Evolutionary conservation across 352 stramenopile genomes (phyloP), one percentile per base, ranked within the genome.

Genomic region (Phytopythium mirpurense): DNA sequence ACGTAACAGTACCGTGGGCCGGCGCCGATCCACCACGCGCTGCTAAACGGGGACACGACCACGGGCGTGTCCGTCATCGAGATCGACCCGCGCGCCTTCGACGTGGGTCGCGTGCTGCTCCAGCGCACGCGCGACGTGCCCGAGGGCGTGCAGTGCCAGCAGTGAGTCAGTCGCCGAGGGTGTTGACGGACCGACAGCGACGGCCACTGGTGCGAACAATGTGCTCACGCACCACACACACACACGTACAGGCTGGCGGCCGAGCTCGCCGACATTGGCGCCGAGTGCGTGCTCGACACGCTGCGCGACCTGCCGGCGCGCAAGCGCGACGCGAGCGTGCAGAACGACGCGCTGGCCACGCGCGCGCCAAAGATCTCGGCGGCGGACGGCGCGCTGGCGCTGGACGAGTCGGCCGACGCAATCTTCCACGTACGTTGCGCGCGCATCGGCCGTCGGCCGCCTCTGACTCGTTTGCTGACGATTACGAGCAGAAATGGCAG

Each of bases 1-100:
- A n/a, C n/a, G n/a, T n/a, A n/a, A 32, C 29, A 83, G 73, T 95
- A 96, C 53, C 83, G 86, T 12, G 86, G 86, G 0, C 80, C 86
- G 19, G 84, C 86, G 36, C 86, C 86, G 29, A 94, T 96, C 54
- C 86, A 94, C 54, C 86, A 92, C 60, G 83, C 81, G 45, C 71
- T 96, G 27, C 59, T 93, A 16, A 84, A 95, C 45, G 86, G 85
- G 24, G 86, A 96, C 38, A 42, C 42, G 5, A 70, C 48, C 3
- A 96, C 86, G 1, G 86, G 86, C 29, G 74, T 95, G 27, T 95
- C 86, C 15, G 70, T 96, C 16, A 93, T 95, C 41, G 78, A 94
- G 59, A 93, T 96, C 43, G 86, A 96, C 54, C 81, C 83, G 5
- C 73, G 70, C 2, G 81, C 81, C 41, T 93, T 93, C 52, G 83